Percentiles rank a stretch among this genome's conserved stretches.
These are phyloP conservation scores for Agaricus bisporus DNA, from an alignment of 768 basidiomycete genomes.

Conservation along the genomic window DNA sequence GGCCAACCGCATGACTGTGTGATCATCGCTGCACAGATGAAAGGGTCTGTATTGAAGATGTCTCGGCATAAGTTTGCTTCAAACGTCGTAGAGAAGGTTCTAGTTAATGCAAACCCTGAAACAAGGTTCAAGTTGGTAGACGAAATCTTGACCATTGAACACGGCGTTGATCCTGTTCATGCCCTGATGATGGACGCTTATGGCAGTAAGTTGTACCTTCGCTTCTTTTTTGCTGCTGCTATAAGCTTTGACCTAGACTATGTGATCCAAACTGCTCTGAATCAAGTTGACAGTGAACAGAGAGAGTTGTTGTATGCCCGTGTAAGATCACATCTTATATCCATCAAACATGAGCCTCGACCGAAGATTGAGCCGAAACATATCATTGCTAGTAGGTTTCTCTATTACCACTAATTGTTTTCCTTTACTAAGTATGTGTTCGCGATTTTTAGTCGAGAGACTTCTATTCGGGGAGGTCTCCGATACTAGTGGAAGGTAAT, in stretches of 20 bases:
- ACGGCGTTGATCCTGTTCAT: conserved; percentile 58
- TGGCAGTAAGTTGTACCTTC: conserved; percentile 55
- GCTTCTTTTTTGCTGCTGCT: neutral
- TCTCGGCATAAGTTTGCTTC: conserved; percentile 91
- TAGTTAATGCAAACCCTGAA: conserved; percentile 57
- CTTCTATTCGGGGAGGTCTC: conserved; percentile 3
- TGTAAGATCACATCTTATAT: conserved; percentile 61
- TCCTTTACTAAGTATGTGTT: neutral
- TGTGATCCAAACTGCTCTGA: conserved; percentile 76
- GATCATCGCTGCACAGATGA: conserved; percentile 60
- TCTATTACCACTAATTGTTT: neutral
- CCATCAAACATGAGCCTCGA: conserved; percentile 60
- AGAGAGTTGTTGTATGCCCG: conserved; percentile 54
- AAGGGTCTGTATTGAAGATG: conserved; percentile 73
- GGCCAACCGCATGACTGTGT: conserved; percentile 66
- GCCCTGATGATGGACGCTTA: conserved; percentile 86
- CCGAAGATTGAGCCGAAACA: conserved; percentile 70
- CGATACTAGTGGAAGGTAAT: neutral
- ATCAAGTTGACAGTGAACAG: conserved; percentile 66
- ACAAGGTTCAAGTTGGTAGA: conserved; percentile 68
- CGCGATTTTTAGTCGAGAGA: conserved; percentile 1
- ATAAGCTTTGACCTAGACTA: conserved; percentile 49
- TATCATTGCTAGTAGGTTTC: conserved; percentile 63
- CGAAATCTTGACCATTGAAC: conserved; percentile 60
- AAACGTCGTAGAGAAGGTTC: conserved; percentile 92